Conservation (phyloP, 2,329 filamentous ascomycete genomes). For the Xylariales sp. region DNA sequence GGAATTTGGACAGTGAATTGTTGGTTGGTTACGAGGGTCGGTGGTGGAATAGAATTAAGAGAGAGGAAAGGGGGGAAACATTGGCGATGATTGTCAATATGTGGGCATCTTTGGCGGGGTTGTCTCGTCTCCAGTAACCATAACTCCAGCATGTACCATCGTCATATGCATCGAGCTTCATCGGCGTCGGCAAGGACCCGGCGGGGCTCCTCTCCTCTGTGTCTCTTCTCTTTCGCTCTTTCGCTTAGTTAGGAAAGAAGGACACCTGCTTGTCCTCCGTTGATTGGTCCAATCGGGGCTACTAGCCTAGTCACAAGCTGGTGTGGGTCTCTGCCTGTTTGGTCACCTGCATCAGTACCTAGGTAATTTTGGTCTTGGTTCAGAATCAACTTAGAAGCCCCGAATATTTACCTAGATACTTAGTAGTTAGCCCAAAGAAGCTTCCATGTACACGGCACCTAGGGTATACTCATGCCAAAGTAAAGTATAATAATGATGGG, state of each 20-base stretch:
- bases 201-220: background rate
- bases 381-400: background rate
- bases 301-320: background rate
- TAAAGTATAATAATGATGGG: background rate
- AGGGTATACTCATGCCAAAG: background rate
- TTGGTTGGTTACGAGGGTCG: background rate
- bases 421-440: background rate
- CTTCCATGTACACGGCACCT: background rate
- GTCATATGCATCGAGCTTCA: constrained; percentile 27
- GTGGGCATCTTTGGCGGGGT: constrained; percentile 30
- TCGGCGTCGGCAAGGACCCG: constrained; percentile 15
- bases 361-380: constrained; percentile 6
- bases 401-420: background rate
- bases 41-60: background rate
- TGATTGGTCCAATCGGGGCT: constrained; percentile 20
- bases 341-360: constrained; percentile 2
- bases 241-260: constrained; percentile 27
- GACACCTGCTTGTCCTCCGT: background rate
- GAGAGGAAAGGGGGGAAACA: constrained; percentile 15
- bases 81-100: constrained; percentile 11
- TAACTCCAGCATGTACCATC: background rate
- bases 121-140: constrained; percentile 15
- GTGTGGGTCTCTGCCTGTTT: constrained; percentile 2
- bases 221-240: background rate
- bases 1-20: background rate